Conservation (phyloP, 2,329 filamentous ascomycete genomes). For the Triangularia verruculosa region DNA sequence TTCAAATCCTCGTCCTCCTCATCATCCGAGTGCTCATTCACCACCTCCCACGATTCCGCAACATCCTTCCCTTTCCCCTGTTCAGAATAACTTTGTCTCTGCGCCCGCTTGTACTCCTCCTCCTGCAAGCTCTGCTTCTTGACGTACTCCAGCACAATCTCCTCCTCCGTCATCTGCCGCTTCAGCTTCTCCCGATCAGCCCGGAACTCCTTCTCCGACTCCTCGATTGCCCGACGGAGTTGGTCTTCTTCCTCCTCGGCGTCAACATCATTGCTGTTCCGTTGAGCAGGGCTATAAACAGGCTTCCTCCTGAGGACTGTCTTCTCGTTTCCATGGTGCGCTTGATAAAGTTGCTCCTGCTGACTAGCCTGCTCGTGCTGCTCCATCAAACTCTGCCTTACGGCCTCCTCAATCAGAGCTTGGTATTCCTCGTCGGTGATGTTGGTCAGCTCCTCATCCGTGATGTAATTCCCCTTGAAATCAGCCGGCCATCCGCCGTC, state of each 20-base stretch:
- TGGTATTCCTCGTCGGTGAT: slow-evolving; percentile 59
- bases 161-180: slow-evolving; percentile 58
- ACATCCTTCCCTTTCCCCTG: slow-evolving; percentile 35
- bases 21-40: slow-evolving; percentile 41
- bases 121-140: slow-evolving; percentile 74
- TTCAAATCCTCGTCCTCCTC: slow-evolving; percentile 56
- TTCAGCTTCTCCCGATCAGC: slow-evolving; percentile 43
- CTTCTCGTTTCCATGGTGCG: background rate
- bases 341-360: background rate
- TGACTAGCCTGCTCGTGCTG: slow-evolving; percentile 10
- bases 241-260: slow-evolving; percentile 46
- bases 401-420: slow-evolving; percentile 53
- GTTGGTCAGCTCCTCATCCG: slow-evolving; percentile 40
- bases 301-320: slow-evolving; percentile 8
- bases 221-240: slow-evolving; percentile 46
- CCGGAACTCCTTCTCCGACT: slow-evolving; percentile 45
- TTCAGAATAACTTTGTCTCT: background rate
- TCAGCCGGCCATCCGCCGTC: background rate
- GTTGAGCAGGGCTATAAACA: background rate
- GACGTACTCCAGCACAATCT: slow-evolving; percentile 72
- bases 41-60: slow-evolving; percentile 37
- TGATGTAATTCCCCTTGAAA: background rate
- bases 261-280: slow-evolving; percentile 12
- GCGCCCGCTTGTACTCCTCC: slow-evolving; percentile 47
- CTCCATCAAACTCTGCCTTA: slow-evolving; percentile 47